Evolutionary conservation across 148 eudicot species (phyloP).

Genomic region (Arctostaphylos glauca): DNA sequence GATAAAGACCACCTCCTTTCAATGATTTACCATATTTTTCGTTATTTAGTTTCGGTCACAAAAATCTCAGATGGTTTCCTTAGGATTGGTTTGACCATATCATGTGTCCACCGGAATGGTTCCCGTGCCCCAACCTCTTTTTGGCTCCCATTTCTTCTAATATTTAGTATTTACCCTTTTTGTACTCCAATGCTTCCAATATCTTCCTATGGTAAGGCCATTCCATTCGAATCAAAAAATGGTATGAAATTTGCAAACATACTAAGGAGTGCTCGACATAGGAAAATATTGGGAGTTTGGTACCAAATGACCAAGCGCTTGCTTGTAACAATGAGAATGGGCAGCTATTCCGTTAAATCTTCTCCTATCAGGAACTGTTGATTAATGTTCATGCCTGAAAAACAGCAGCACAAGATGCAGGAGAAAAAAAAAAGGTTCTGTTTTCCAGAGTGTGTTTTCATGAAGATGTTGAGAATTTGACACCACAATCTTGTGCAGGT

Average conservation of each 20-base stretch:
- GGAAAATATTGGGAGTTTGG: background rate
- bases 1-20: too few relatives aligned
- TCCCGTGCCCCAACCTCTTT: background rate
- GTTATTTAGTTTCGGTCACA: too few relatives aligned
- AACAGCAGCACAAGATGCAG: background rate
- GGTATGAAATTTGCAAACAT: background rate
- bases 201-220: background rate
- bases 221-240: background rate
- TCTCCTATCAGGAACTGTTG: background rate
- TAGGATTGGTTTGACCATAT: too few relatives aligned
- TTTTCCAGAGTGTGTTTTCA: background rate
- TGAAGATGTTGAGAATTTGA: background rate
- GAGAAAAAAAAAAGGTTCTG: background rate
- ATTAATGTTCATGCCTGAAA: background rate
- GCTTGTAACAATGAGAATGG: background rate
- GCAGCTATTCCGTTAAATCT: background rate
- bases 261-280: background rate
- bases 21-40: too few relatives aligned
- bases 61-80: too few relatives aligned
- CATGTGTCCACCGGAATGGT: background rate
- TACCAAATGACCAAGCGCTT: background rate
- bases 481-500: conserved; percentile 43
- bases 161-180: background rate
- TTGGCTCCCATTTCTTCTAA: background rate
- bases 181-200: background rate